A percentile compares a stretch with the other conserved stretches of the same genome.
Evolutionary conservation across 371 early-diverging fungal genomes (phyloP).

Genomic region (Lichtheimia corymbifera): DNA sequence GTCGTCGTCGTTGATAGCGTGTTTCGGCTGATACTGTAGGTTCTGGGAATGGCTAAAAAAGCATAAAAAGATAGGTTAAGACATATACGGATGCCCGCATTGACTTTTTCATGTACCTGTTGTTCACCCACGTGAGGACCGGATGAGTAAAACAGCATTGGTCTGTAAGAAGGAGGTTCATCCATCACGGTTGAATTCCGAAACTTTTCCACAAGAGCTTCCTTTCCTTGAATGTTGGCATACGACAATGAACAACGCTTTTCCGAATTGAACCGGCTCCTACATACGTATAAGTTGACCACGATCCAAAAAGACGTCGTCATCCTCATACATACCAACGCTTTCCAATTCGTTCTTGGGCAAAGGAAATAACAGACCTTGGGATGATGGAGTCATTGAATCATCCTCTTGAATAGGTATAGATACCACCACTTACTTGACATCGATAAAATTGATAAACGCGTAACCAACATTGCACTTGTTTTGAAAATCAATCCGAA

Average conservation of each 20-base stretch:
- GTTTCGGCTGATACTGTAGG: no score
- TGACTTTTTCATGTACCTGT: slow-evolving; percentile 22
- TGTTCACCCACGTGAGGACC: slow-evolving; percentile 67
- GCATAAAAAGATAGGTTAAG: no score
- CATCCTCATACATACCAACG: slow-evolving; percentile 63
- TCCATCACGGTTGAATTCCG: slow-evolving; percentile 81
- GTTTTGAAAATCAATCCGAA: slow-evolving; percentile 91
- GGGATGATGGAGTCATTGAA: neutral
- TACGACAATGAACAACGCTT: slow-evolving; percentile 86
- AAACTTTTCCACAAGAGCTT: slow-evolving; percentile 83
- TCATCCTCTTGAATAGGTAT: neutral
- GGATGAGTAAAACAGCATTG: slow-evolving; percentile 70
- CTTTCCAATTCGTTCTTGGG: slow-evolving; percentile 77
- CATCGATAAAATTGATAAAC: slow-evolving; percentile 84
- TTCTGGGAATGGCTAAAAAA: no score
- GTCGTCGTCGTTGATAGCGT: no score
- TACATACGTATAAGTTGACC: slow-evolving; percentile 12
- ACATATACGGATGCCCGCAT: no score
- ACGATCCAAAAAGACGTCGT: neutral
- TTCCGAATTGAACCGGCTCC: slow-evolving; percentile 84
- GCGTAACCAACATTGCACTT: slow-evolving; percentile 88
- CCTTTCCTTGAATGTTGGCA: slow-evolving; percentile 88
- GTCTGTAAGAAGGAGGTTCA: slow-evolving; percentile 72
- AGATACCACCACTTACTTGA: slow-evolving; percentile 41
- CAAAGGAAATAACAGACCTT: slow-evolving; percentile 72